Evolutionary conservation across 23 red algal species (phyloP), one percentile per base, ranked within the genome.

Genomic region (Chondrus crispus): DNA sequence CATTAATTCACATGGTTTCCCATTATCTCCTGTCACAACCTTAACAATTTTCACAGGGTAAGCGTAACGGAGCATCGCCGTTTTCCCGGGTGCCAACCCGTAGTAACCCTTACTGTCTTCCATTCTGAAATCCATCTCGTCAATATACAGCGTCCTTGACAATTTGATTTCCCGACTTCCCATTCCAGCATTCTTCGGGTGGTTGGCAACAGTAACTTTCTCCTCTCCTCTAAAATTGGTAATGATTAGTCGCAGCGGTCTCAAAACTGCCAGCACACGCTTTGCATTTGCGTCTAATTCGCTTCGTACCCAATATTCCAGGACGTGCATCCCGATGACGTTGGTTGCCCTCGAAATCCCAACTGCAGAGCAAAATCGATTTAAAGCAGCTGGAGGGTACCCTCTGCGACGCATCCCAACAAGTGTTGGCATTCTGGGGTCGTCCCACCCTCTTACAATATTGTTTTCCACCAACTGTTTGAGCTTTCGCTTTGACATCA

Each of bases 351-450:
- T 74, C 4, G 93, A 94, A 46, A 95, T 80, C 49, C 97, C 97
- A 16, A 96, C 68, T 12, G 85, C 87, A 33, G 94, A 80, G 68
- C 94, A 95, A 54, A 99, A 99, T 14, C 79, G 68, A 53, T 95
- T 96, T 30, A 99, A 70, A 16, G 97, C 94, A 29, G 80, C 69
- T 45, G 97, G 76, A n/a, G 90, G 66, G 68, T 95, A 99, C 2
- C 97, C 97, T 46, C 97, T 78, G 13, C 97, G 90, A 38, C 97
- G 58, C 88, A 99, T 86, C 40, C 94, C 97, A 1, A 92, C 84
- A 8, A 99, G 47, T 41, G 97, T 99, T 29, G 97, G 94, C 97
- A 99, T 96, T 19, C 97, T 84, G 30, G 97, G 93, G 63, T 99
- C 97, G 74, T 99, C 97, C 97, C 97, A 99, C 24, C 97, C 97